Base-by-base conservation (phyloP, 1,139 yeast species). In the Nakaseomyces glabratus region DNA sequence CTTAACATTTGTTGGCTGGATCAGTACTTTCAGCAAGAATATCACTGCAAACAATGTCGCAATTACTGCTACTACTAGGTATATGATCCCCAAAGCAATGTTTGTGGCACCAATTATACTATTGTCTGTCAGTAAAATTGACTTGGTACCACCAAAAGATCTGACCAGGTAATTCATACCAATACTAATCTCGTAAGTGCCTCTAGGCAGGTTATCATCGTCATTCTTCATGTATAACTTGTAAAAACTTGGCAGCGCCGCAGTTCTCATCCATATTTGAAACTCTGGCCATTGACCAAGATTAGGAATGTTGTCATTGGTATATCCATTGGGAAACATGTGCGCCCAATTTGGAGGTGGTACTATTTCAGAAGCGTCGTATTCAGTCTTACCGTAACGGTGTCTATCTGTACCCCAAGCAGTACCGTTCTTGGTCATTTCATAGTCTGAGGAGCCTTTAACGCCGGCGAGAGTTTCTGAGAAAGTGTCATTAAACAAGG, bases 261-360 rank as follows among this genome's bases (percentile, higher is more conserved):
- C 81, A 3, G 96, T 79, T 51, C 86, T 76, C 96, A 93, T 88
- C 98, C 98, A 90, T 57, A 88, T 86, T 61, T 90, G 97, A 55
- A 90, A 77, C 50, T 84, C 85, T 40, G 68, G 73, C 90, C 93
- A 80, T 6, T 65, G 61, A 11, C 77, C 66, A 34, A 84, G 64
- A 56, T 90, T 90, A 4, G 97, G 97, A 40, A 90, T 56, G 54
- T 85, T 86, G 7, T 77, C 75, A 16, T 73, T 79, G 13, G 80
- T 85, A 62, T 90, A 90, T 0, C 97, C 97, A 43, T 86, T 55
- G 9, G 98, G 98, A 57, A 58, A 90, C 63, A 48, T 63, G 52
- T 81, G 76, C 41, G 65, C 64, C 98, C 98, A 90, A 62, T 85
- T 85, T 48, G 95, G 97, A 6, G 98, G 98, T 7, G 98, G 98